Evolutionary conservation across 1,139 yeast genomes (phyloP), one percentile per base, ranked within the genome.

Genomic region (Candida sp.): DNA sequence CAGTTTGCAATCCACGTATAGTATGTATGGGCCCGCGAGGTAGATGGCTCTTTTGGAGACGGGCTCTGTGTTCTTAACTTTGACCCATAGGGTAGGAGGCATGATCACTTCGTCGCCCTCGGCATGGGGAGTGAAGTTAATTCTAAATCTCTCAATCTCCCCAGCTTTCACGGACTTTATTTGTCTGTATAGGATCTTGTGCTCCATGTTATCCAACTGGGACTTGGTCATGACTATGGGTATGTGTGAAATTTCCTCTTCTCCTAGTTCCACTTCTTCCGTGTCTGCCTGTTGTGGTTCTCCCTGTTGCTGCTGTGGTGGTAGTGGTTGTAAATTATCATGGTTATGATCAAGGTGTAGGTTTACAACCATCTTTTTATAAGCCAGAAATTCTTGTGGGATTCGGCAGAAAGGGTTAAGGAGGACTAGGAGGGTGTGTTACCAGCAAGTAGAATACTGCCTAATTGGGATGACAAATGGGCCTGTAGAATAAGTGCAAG

Each of bases 11-110:
- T 94, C 98, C 25, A 87, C 94, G 62, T 93, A 94, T 2, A 94
- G 66, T n/a, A 89, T 81, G 63, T 84, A 93, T 0, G 99, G 99
- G 0, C 98, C 99, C 41, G 92, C 86, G 27, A 94, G 71, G 63
- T 88, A 90, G 0, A 97, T 97, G 0, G 98, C 97, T 44, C 98
- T 70, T 59, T 90, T 70, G 0, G 97, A 85, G 8, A 90, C 67
- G 51, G 85, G 84, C 61, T 91, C 97, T 5, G 75, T 76, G 66
- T 94, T 94, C 59, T 84, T 84, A 38, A 94, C 80, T 57, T 84
- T 85, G 12, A 93, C 72, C 84, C 86, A 88, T 12, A 77, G 58
- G 44, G 61, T 68, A 3, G 69, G 59, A 3, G 76, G 70, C 17
- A 61, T 52, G 25, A 55, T 53, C 9, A 58, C 51, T 30, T 61